phyloP scores from a whole-genome alignment of 2,329 filamentous ascomycete species.

The Escovopsis weberi region DNA sequence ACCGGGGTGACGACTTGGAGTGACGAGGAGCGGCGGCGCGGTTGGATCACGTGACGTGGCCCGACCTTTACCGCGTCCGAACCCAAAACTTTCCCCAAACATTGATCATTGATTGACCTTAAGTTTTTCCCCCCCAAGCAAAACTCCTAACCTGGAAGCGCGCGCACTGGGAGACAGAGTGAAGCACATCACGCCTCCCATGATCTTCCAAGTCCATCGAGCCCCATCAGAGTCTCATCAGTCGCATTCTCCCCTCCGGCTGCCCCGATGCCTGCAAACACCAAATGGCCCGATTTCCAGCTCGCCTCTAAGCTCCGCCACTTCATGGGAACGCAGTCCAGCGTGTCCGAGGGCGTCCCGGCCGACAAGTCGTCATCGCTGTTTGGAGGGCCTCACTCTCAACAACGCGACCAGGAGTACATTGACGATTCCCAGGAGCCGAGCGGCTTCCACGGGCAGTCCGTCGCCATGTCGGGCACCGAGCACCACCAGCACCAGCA shows the following conservation, averaged over 20 bases:
- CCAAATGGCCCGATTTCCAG: conserved; percentile 20
- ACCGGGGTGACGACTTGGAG: too few species aligned
- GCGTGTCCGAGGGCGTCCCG: conserved; percentile 10
- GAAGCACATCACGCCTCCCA: too few species aligned
- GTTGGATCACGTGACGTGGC: too few species aligned
- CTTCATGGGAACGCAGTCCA: conserved; percentile 15
- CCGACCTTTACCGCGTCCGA: too few species aligned
- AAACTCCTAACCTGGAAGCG: conserved; percentile 1
- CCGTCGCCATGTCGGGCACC: conserved; percentile 11
- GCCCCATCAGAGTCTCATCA: not conserved
- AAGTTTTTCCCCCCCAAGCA: not conserved
- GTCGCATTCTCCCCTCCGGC: not conserved
- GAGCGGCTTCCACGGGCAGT: conserved; percentile 4
- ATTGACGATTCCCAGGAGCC: conserved; percentile 8
- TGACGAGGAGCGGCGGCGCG: too few species aligned
- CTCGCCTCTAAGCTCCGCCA: conserved; percentile 18
- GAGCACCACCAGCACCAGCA: conserved; percentile 7
- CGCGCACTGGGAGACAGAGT: not conserved
- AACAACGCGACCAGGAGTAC: conserved; percentile 5
- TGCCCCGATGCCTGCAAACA: conserved; percentile 16
- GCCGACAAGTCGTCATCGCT: conserved; percentile 7
- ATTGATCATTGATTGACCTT: too few species aligned
- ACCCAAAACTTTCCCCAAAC: too few species aligned
- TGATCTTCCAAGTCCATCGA: not conserved
- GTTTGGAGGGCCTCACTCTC: not conserved